These are phyloP conservation scores for Persicaria maculosa DNA, from an alignment of 148 eudicot species.

Conservation along the genomic window DNA sequence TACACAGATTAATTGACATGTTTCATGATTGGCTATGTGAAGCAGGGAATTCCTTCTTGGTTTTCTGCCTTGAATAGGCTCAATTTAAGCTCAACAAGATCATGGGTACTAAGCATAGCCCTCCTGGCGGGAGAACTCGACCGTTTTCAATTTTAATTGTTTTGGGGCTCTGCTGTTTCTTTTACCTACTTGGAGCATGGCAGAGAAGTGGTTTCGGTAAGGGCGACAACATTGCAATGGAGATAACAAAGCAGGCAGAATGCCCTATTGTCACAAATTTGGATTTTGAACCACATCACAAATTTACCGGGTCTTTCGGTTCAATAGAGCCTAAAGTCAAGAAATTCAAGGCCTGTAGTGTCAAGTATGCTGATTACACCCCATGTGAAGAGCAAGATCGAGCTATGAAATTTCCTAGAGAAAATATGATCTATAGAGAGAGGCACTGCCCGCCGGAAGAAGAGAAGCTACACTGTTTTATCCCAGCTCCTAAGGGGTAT, in stretches of 20 bases:
- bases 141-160: constrained; percentile 46
- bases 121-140: constrained; percentile 34
- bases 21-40: not conserved
- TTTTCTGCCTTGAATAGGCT: not conserved
- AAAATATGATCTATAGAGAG: constrained; percentile 72
- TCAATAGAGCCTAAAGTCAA: constrained; percentile 42
- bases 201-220: constrained; percentile 52
- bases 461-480: constrained; percentile 66
- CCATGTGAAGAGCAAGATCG: constrained; percentile 85
- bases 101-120: constrained; percentile 42
- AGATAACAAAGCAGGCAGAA: constrained; percentile 30
- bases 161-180: constrained; percentile 60
- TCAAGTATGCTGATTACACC: constrained; percentile 57
- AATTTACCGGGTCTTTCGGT: constrained; percentile 24
- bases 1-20: not conserved
- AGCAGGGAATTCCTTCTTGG: constrained; percentile 5
- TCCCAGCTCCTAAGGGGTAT: constrained; percentile 86
- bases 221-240: constrained; percentile 45
- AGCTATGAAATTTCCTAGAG: constrained; percentile 82
- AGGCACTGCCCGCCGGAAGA: constrained; percentile 69
- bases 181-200: constrained; percentile 61
- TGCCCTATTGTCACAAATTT: constrained; percentile 25
- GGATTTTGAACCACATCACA: constrained; percentile 57
- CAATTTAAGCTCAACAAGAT: constrained; percentile 11
- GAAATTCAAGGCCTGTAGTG: constrained; percentile 45